These are phyloP conservation scores for Pseudotsuga menziesii DNA, from an alignment of 75 land plant genomes.

Conservation along the genomic window DNA sequence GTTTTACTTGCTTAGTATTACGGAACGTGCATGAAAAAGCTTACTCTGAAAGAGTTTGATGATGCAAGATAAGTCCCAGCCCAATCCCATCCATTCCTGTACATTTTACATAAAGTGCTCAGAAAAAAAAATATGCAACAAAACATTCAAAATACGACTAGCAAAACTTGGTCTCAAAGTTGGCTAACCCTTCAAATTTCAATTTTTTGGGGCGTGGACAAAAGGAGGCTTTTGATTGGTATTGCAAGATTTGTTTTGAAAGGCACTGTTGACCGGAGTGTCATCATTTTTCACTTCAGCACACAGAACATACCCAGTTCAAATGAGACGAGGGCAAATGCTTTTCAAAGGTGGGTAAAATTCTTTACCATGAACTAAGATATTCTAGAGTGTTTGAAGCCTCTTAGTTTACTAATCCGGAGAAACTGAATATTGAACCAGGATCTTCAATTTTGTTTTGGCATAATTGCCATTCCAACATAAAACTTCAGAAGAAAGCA, in stretches of 20 bases:
- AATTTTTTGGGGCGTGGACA: not conserved
- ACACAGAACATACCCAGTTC: not conserved
- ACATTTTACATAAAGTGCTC: slow-evolving; percentile 3
- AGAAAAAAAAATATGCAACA: not conserved
- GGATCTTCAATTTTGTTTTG: too few relatives aligned
- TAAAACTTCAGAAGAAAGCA: too few relatives aligned
- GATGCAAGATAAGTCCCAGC: slow-evolving; percentile 80
- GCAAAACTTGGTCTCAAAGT: not conserved
- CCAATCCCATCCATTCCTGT: slow-evolving; percentile 96
- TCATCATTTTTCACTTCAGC: not conserved
- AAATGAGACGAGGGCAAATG: not conserved
- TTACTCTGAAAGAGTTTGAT: slow-evolving; percentile 82
- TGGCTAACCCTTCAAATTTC: not conserved
- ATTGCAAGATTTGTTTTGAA: not conserved
- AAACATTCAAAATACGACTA: not conserved
- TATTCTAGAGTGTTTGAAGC: not conserved
- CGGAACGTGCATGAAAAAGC: not conserved
- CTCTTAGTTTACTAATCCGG: not conserved
- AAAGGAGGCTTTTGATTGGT: too few relatives aligned
- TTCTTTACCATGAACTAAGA: not conserved
- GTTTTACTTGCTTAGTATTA: not conserved
- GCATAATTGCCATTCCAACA: too few relatives aligned
- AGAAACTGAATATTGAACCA: too few relatives aligned
- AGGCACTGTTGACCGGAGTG: not conserved
- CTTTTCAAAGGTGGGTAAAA: not conserved